These are phyloP conservation scores for Nasturtium officinale DNA, from an alignment of 345 rosid species.

Conservation along the genomic window DNA sequence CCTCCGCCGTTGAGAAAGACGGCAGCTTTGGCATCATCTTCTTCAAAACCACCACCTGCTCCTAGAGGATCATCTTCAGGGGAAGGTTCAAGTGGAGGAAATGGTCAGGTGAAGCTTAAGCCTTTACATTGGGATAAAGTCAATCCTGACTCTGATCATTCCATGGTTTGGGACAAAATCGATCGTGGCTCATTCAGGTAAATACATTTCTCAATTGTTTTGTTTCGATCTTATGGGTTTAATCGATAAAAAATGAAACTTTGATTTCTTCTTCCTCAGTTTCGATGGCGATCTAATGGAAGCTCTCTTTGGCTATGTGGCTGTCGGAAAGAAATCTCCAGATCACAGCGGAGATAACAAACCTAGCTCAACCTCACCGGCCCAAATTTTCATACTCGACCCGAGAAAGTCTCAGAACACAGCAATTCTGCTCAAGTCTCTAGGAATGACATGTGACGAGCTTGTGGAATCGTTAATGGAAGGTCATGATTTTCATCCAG, in stretches of 20 bases:
- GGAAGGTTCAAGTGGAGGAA: constrained; percentile 25
- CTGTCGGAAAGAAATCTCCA: constrained; percentile 59
- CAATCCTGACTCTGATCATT: constrained; percentile 56
- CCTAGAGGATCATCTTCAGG: constrained; percentile 47
- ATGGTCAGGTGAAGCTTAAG: constrained; percentile 66
- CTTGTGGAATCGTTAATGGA: constrained; percentile 58
- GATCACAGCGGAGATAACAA: constrained; percentile 26
- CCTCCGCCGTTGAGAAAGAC: constrained; percentile 47
- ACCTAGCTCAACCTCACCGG: constrained; percentile 27
- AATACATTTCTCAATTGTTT: background rate
- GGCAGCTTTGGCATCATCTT: constrained; percentile 34
- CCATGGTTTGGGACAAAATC: constrained; percentile 95
- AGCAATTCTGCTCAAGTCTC: constrained; percentile 73
- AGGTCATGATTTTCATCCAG: constrained; percentile 63
- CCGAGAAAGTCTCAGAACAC: constrained; percentile 75
- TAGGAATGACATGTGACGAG: constrained; percentile 56
- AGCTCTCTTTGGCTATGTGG: constrained; percentile 78
- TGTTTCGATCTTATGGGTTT: background rate
- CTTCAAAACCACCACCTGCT: constrained; percentile 46
- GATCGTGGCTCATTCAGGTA: constrained; percentile 83
- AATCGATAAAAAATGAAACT: background rate
- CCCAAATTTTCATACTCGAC: constrained; percentile 63
- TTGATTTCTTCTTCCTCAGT: constrained; percentile 43
- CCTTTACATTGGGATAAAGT: constrained; percentile 94
- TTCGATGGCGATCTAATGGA: constrained; percentile 88